Evolutionary conservation across 257 asterid genomes (phyloP), one percentile per base, ranked within the genome.

Genomic region (Solanum ahanhuiri): DNA sequence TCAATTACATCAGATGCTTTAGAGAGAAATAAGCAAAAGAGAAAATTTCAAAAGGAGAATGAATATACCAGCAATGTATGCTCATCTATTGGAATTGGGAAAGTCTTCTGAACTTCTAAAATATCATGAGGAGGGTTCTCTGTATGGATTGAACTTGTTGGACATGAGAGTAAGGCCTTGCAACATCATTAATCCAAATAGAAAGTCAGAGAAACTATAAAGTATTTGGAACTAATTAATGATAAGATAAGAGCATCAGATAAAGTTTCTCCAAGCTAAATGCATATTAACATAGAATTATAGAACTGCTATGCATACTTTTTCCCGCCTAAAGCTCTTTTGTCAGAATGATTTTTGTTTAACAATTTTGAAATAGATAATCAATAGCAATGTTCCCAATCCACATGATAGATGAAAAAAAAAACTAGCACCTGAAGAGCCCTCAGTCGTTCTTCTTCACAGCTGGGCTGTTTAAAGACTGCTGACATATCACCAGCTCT

Each of bases 111-210:
- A 92, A 90, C 96, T 87, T 91, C 93, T 28, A 86, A 35, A 85
- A 93, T 92, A 88, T 93, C 97, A 87, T 5, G 85, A 77, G 93
- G 91, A 73, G 92, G 90, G 37, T 87, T 87, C 82, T 93, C 96
- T 28, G 94, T 93, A 33, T 67, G 96, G 88, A 94, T 94, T 73
- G 97, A 94, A 92, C 89, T 93, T 89, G 96, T 94, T 83, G 97
- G 97, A 76, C 97, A 94, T 37, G 95, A 90, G 76, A 94, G 90
- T 83, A 94, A 88, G 88, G 97, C 97, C 96, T 77, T 85, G 88
- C 87, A 91, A 87, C 81, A 91, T 33, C 83, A 85, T 12, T 22
- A 69, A 54, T 72, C 54, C 60, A 64, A 35, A 83, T 34, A 58
- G 86, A 43, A 63, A 83, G 58, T 83, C 45, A 83, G 77, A 63